These are phyloP conservation scores for Nothophaeocryptopus gaeumannii DNA, from an alignment of 2,329 filamentous ascomycete genomes.

Conservation along the genomic window DNA sequence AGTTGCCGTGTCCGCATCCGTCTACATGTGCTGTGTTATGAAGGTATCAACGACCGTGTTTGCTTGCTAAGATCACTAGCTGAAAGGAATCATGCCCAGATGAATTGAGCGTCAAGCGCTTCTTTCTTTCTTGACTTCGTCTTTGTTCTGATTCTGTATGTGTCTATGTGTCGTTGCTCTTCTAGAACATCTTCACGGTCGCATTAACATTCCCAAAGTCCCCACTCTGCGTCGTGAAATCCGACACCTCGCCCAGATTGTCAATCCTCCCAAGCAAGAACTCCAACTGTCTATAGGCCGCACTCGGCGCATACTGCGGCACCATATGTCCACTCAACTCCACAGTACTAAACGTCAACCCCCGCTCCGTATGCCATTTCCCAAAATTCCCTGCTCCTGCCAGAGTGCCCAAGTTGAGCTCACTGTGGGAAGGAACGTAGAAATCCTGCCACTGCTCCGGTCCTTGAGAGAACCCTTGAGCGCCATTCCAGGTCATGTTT, in stretches of 20 bases:
- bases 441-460: constrained; percentile 58
- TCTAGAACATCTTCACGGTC: constrained; percentile 20
- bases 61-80: too few relatives aligned
- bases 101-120: too few relatives aligned
- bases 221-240: constrained; percentile 37
- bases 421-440: constrained; percentile 64
- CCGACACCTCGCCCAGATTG: constrained; percentile 45
- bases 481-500: constrained; percentile 76
- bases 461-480: constrained; percentile 63
- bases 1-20: too few relatives aligned
- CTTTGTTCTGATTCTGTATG: background rate
- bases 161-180: too few relatives aligned
- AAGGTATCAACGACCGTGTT: too few relatives aligned
- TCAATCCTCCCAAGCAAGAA: constrained; percentile 69
- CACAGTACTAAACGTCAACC: constrained; percentile 68
- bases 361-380: constrained; percentile 68
- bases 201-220: constrained; percentile 29
- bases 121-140: background rate
- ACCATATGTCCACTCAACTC: constrained; percentile 59
- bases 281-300: constrained; percentile 65
- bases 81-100: too few relatives aligned
- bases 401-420: constrained; percentile 46
- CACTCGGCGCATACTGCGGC: constrained; percentile 65
- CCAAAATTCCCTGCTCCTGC: constrained; percentile 68
- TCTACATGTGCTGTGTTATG: too few relatives aligned